Base-by-base conservation (phyloP, 164 flowering plant species). In the Annona squamosa region DNA sequence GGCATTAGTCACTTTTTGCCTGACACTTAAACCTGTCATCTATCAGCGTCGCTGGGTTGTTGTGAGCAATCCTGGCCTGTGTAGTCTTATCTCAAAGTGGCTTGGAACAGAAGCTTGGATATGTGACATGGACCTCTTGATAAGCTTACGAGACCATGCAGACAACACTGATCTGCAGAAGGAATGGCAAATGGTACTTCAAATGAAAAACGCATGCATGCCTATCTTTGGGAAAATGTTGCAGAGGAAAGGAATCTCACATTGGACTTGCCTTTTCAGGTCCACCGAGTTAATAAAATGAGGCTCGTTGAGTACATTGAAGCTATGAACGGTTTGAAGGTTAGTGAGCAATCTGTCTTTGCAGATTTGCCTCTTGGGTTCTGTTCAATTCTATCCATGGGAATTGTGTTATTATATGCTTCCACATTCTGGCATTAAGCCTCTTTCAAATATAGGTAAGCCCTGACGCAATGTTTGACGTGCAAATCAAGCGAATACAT, bases 41-140 rank as follows among this genome's bases (percentile, higher is more conserved):
- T 71, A 59, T 72, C 83, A 86, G 89, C 87, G 89, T n/a, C 89
- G 89, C 71, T 86, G 89, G 89, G 80, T 86, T 76, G 87, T 86
- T 73, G 87, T 84, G 73, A 86, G 87, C 83, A 86, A 86, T 82
- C 89, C 89, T 46, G 73, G 78, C 76, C 78, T 86, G 71, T 84
- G 83, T 74, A 71, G 80, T 71, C 82, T 86, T 73, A 86, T 86
- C 74, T 78, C 87, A 71, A 84, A 84, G 74, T 84, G 86, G 85
- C 89, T 86, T 68, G 87, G 87, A 71, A 86, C 89, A 59, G 87
- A 86, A 73, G 79, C 87, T 62, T 86, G 89, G 89, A 82, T 86
- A 68, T 82, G 82, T 69, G 76, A 86, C 67, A 66, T 84, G 26
- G 89, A 86, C 76, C 86, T 86, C 68, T 76, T 86, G 71, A 71